These are phyloP conservation scores for Aspergillus niger DNA, from an alignment of 2,329 filamentous ascomycete species.

Conservation along the genomic window DNA sequence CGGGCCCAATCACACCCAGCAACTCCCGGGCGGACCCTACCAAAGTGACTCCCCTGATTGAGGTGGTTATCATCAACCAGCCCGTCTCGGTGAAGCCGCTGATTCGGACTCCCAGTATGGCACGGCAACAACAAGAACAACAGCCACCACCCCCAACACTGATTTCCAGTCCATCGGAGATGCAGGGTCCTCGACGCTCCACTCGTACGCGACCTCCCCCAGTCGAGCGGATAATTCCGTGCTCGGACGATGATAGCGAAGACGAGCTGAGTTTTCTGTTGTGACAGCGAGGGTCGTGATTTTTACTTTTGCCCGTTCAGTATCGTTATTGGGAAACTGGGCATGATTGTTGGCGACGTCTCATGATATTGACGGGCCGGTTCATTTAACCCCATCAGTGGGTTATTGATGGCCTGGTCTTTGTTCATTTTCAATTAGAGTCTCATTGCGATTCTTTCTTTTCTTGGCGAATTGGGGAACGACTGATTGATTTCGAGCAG, in stretches of 20 bases:
- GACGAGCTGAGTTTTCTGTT: constrained; percentile 42
- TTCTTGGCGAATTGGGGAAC: neutral
- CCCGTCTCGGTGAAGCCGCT: neutral
- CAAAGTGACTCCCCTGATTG: constrained; percentile 18
- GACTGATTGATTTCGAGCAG: neutral
- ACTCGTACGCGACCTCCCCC: constrained; percentile 1
- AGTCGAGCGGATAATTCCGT: constrained; percentile 26
- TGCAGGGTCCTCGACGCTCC: neutral
- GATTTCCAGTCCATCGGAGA: neutral
- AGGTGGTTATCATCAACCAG: constrained; percentile 36
- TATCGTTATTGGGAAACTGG: neutral
- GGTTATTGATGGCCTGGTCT: neutral
- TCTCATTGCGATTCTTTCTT: neutral
- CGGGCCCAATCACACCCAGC: neutral
- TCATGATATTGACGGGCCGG: no score
- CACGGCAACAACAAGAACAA: no score
- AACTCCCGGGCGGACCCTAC: neutral
- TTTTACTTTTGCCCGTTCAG: neutral
- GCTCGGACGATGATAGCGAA: constrained; percentile 38
- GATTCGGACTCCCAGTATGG: neutral
- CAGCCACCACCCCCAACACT: neutral
- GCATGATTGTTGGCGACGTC: neutral
- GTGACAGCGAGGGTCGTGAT: constrained; percentile 10
- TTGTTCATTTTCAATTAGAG: neutral
- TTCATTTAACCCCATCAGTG: neutral